Percentiles rank a stretch among this genome's conserved stretches.
These are phyloP conservation scores for Naganishia sp. DNA, from an alignment of 1,284 basidiomycete species.

Conservation along the genomic window DNA sequence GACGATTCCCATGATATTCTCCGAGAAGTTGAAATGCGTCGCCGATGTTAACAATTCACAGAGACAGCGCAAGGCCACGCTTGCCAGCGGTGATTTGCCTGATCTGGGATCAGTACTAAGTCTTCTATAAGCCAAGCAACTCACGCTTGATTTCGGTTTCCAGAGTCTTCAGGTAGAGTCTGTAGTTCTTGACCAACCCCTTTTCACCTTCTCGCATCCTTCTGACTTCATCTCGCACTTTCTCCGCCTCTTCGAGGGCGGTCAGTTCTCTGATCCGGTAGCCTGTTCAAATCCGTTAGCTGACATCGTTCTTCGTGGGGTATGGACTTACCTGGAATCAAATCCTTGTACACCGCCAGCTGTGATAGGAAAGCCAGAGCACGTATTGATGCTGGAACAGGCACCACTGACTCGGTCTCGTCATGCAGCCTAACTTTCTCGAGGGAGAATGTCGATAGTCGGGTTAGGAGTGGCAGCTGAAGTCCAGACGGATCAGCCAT, in stretches of 20 bases:
- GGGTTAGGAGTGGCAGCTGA: conserved; percentile 79
- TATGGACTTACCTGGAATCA: conserved; percentile 78
- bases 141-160: conserved; percentile 84
- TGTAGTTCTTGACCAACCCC: conserved; percentile 86
- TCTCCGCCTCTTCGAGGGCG: conserved; percentile 86
- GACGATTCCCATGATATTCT: conserved; percentile 86
- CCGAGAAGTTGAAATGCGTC: conserved; percentile 96
- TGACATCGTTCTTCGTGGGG: no score
- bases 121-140: conserved; percentile 35
- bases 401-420: conserved; percentile 63
- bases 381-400: conserved; percentile 79
- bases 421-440: conserved; percentile 67
- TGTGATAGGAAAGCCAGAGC: conserved; percentile 87
- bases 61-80: conserved; percentile 77
- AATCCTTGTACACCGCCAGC: conserved; percentile 91
- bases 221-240: conserved; percentile 90
- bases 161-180: conserved; percentile 79
- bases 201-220: conserved; percentile 94
- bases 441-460: conserved; percentile 80
- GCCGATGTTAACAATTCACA: conserved; percentile 78
- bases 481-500: neutral
- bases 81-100: conserved; percentile 73
- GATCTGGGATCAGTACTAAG: conserved; percentile 15
- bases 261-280: conserved; percentile 80
- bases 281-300: conserved; percentile 38